Conservation (phyloP, 164 flowering plant species). For the Warburgia ugandensis region DNA sequence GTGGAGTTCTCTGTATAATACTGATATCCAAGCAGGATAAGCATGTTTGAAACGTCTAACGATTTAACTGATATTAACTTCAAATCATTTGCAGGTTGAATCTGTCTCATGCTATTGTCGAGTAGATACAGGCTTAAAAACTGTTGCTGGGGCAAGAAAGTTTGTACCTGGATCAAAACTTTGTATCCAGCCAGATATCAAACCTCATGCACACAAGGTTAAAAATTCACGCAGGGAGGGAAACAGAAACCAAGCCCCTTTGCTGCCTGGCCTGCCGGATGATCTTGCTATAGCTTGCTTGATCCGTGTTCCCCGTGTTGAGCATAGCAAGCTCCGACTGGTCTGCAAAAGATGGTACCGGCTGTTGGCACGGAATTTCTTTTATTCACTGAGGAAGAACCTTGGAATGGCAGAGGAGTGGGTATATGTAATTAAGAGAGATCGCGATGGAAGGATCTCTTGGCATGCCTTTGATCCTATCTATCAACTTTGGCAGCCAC, state of each 20-base stretch:
- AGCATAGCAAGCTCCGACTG: constrained; percentile 79
- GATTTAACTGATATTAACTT: too few relatives aligned
- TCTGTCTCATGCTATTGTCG: constrained; percentile 85
- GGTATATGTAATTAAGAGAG: constrained; percentile 92
- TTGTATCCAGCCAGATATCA: constrained; percentile 83
- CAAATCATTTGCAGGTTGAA: constrained; percentile 56
- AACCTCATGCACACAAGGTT: constrained; percentile 64
- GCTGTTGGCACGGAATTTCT: constrained; percentile 73
- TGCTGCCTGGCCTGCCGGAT: constrained; percentile 92
- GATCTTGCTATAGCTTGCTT: constrained; percentile 96
- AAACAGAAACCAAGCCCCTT: constrained; percentile 66
- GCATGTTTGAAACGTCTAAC: too few relatives aligned
- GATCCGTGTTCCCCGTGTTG: constrained; percentile 85
- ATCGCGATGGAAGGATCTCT: constrained; percentile 83
- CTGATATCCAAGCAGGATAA: too few relatives aligned
- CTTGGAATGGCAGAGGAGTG: constrained; percentile 96
- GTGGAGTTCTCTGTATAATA: too few relatives aligned
- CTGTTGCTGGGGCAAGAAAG: constrained; percentile 81
- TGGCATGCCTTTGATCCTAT: constrained; percentile 95
- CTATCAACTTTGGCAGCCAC: constrained; percentile 89
- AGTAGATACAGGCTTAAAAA: constrained; percentile 76
- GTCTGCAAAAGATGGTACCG: constrained; percentile 95
- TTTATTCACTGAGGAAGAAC: constrained; percentile 68
- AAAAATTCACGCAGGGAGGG: constrained; percentile 68
- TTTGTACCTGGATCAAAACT: constrained; percentile 85